phyloP scores from a whole-genome alignment of 495 filamentous ascomycete species.

The Penicillium cinerascens region DNA sequence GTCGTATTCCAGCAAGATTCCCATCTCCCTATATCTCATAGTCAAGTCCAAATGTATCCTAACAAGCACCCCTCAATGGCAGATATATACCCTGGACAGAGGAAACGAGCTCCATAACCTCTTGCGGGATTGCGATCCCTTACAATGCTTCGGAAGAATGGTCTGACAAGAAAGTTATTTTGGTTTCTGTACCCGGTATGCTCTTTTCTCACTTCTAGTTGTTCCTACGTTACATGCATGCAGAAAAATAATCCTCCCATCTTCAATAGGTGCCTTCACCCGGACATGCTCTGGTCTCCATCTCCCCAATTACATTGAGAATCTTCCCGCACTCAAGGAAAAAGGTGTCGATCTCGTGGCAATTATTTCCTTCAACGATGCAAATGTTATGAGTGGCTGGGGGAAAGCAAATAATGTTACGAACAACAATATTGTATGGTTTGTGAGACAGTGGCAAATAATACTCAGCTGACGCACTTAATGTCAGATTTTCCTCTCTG shows the following conservation, averaged over 20 bases:
- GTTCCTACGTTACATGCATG: no score
- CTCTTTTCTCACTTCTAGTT: no score
- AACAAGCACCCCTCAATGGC: no score
- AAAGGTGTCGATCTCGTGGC: conserved; percentile 84
- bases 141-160: conserved; percentile 85
- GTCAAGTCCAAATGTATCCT: no score
- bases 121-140: conserved; percentile 70
- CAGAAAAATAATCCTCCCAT: no score
- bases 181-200: conserved; percentile 79
- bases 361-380: conserved; percentile 82
- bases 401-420: conserved; percentile 86
- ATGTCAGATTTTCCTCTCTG: conserved; percentile 81
- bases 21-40: no score
- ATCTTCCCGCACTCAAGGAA: conserved; percentile 63
- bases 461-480: no score
- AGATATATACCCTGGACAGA: conserved; percentile 69
- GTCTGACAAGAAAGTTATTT: conserved; percentile 81
- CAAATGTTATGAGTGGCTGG: conserved; percentile 92
- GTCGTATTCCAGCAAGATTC: no score
- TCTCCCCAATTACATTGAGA: conserved; percentile 77
- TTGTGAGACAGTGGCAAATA: no score
- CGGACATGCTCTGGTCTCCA: conserved; percentile 85
- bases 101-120: conserved; percentile 60
- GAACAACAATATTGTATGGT: conserved; percentile 70
- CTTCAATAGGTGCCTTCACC: conserved; percentile 86